These are phyloP conservation scores for Azolla pinnata DNA, from an alignment of 75 land plant species.

Conservation along the genomic window DNA sequence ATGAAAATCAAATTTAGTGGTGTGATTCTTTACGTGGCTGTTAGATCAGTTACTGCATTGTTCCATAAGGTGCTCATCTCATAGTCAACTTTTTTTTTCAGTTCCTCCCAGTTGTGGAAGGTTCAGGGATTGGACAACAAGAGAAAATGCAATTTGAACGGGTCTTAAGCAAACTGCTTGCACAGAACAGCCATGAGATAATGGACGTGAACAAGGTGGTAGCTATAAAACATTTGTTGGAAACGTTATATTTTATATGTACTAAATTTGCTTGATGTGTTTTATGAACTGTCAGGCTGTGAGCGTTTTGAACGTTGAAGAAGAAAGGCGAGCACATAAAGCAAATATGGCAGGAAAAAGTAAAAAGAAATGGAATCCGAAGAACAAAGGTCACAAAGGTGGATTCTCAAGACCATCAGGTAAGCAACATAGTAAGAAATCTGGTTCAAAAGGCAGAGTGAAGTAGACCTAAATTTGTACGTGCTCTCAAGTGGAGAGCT, in stretches of 20 bases:
- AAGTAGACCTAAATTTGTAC: background rate
- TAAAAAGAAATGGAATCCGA: constrained; percentile 12
- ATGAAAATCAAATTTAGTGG: no score
- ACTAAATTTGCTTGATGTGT: background rate
- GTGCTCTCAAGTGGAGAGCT: background rate
- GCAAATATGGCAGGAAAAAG: constrained; percentile 21
- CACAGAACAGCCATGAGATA: constrained; percentile 52
- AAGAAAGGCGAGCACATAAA: constrained; percentile 21
- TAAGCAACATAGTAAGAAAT: background rate
- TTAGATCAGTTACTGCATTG: no score
- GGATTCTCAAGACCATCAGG: background rate
- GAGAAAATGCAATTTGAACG: constrained; percentile 73
- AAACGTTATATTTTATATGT: background rate
- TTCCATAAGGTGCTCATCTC: no score
- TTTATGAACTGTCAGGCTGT: constrained; percentile 26
- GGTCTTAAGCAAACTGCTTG: constrained; percentile 64
- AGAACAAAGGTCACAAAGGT: no score
- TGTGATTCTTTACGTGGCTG: no score
- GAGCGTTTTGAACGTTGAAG: constrained; percentile 30
- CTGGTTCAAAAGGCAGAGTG: background rate
- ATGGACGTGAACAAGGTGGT: constrained; percentile 80
- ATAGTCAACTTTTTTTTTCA: no score
- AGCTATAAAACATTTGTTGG: background rate
- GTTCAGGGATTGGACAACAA: constrained; percentile 49
- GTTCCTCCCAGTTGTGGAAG: constrained; percentile 94